phyloP scores from a whole-genome alignment of 257 asterid genomes.

The Plectranthus barbatus region DNA sequence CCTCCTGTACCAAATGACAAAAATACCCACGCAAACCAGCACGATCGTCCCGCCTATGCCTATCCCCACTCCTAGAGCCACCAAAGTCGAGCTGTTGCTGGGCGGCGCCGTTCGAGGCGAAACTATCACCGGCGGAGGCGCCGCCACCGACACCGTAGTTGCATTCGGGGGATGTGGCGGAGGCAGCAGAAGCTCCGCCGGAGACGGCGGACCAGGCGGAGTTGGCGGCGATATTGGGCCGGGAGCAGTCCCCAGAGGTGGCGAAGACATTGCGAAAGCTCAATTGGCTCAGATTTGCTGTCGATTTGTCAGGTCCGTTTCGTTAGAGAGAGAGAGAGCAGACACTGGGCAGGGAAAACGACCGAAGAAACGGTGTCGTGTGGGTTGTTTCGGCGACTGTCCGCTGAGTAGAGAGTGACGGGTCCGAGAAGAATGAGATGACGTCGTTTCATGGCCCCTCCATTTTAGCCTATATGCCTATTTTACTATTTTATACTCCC shows the following conservation, averaged over 20 bases:
- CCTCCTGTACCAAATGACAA: slow-evolving; percentile 61
- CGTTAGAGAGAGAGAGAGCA: slow-evolving; percentile 2
- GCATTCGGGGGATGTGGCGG: slow-evolving; percentile 27
- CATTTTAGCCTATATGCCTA: neutral
- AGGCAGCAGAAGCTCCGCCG: slow-evolving; percentile 19
- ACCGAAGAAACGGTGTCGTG: slow-evolving; percentile 26
- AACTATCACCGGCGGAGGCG: neutral
- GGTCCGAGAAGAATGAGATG: slow-evolving; percentile 12
- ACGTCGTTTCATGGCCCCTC: slow-evolving; percentile 19
- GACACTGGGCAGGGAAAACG: slow-evolving; percentile 14
- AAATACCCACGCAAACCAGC: slow-evolving; percentile 60
- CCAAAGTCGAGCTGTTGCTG: slow-evolving; percentile 23
- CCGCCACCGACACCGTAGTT: slow-evolving; percentile 7
- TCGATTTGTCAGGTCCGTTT: neutral
- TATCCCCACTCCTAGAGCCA: slow-evolving; percentile 78
- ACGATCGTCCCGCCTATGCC: slow-evolving; percentile 77
- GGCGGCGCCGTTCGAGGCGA: slow-evolving; percentile 19
- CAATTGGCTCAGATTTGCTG: slow-evolving; percentile 7
- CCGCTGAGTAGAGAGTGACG: slow-evolving; percentile 10
- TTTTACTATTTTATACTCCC: too few species aligned
- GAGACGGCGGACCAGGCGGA: slow-evolving; percentile 25
- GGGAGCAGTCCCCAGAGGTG: slow-evolving; percentile 26
- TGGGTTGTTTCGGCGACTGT: neutral
- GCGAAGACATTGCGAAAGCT: slow-evolving; percentile 28
- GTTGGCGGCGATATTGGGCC: slow-evolving; percentile 19